Base-by-base conservation (phyloP, 1,284 basidiomycete species). In the Pascua guehoae region DNA sequence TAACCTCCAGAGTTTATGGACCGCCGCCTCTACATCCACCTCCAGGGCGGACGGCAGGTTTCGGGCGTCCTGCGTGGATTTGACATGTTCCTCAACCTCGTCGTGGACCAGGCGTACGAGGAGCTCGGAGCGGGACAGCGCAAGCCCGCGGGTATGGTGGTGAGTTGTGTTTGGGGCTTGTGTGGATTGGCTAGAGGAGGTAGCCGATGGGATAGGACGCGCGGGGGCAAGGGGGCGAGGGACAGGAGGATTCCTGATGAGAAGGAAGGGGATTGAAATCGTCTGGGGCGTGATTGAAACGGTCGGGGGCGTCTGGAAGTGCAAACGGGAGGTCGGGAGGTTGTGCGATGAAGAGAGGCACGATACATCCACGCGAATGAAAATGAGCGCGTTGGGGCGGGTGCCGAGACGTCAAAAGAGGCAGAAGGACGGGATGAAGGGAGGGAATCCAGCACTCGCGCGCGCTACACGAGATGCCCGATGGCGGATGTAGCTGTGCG, bases 21-120 rank as follows among this genome's bases (percentile, higher is more conserved):
- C 84, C 96, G 97, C 82, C 89, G 88, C 68, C 81, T 98, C 66
- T 93, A 92, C 78, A 83, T 98, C 71, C 87, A 97, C 80, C 82
- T 99, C 8, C 95, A 99, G 75, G 96, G 94, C 53, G 92, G 92
- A 57, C 88, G 96, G 69, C 92, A 91, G 82, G 88, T 98, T 69
- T 91, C 90, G 78, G 96, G 95, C 56, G 87, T 87, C n/a, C 80
- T 98, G 55, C 87, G 96, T 62, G 96, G 96, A 41, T 98, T 95
- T 78, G 96, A 98, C 82, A 88, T 99, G 68, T 99, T 99, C 82
- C 81, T 99, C 75, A 99, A 99, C 78, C 84, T 99, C 44, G 95
- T 98, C 60, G 86, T 99, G 72, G 95, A 98, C 75, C 91, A 98
- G 70, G 90, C 91, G 14, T 79, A 88, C 68, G 96, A 99, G 79